Evolutionary conservation across 2,329 filamentous ascomycete genomes (phyloP), one percentile per base, ranked within the genome.

Genomic region (Fusarium sp.): DNA sequence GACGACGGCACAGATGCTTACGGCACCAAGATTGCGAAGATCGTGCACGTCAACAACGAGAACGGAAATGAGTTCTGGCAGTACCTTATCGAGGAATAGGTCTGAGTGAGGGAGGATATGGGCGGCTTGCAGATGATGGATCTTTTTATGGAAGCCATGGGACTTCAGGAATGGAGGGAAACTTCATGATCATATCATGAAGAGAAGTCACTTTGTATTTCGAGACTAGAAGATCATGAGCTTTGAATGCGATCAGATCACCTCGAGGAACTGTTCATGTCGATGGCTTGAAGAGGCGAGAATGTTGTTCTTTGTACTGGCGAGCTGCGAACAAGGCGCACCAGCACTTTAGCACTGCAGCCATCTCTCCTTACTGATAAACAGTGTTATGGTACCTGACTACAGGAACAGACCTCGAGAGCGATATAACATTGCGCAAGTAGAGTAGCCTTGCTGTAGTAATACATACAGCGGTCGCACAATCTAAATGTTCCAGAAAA

Each of bases 1-100:
- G 66, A 68, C 18, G 60, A 68, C 47, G 66, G 66, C 27, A 66
- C 62, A 21, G 66, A 68, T 28, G 50, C 60, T 16, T 51, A 53
- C 34, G 55, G 66, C 18, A 66, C 62, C 18, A 69, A 61, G 46
- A 55, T 69, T 28, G 66, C 66, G 6, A 69, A 55, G 37, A 64
- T 68, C n/a, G 50, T 53, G 8, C 34, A 18, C 43, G 55, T 68
- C 37, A 32, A 66, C 55, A 50, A 61, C 27, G 69, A 55, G 34
- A 60, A 45, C 23, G 66, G 66, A 42, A 37, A 59, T 12, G 66
- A 68, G 42, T 41, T 42, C 28, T 68, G 66, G 66, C 45, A 50
- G 23, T 68, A 68, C 9, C 21, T 37, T 7, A 34, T 28, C 34
- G 47, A 54, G 10, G 30, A 68, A 18, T 55, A 54, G 21, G 13